Evolutionary conservation across 2,329 filamentous ascomycete species (phyloP).

Genomic region (Bipolaris cookei): DNA sequence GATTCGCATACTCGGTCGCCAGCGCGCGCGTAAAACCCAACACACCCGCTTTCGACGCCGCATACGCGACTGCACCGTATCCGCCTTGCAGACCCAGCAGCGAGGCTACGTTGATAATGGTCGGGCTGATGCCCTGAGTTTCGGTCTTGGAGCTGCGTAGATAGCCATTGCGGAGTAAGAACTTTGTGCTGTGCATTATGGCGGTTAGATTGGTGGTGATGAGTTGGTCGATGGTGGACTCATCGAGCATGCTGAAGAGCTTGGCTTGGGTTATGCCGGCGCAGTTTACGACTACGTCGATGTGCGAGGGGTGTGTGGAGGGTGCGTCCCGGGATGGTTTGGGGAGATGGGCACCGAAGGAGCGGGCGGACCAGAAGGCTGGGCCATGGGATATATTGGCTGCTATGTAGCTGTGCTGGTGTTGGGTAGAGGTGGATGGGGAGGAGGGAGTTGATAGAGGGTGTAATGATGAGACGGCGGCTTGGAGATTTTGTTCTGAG

Average conservation of each 20-base stretch:
- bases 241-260: conserved; percentile 64
- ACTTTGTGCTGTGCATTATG: conserved; percentile 68
- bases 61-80: conserved; percentile 73
- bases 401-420: conserved; percentile 33
- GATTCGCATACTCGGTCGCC: conserved; percentile 65
- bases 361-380: conserved; percentile 31
- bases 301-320: conserved; percentile 11
- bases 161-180: conserved; percentile 50
- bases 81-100: conserved; percentile 74
- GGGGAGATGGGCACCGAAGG: conserved; percentile 12
- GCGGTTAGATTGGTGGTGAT: conserved; percentile 73
- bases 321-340: conserved; percentile 2
- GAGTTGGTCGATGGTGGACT: conserved; percentile 61
- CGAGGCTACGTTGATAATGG: conserved; percentile 84
- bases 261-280: conserved; percentile 74
- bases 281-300: conserved; percentile 73
- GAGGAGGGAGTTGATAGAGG: conserved; percentile 14
- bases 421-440: neutral
- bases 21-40: conserved; percentile 73
- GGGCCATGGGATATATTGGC: conserved; percentile 33
- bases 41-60: conserved; percentile 80
- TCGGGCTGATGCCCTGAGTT: conserved; percentile 23
- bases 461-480: conserved; percentile 31
- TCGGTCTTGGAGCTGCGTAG: conserved; percentile 4
- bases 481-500: conserved; percentile 27